phyloP scores from a whole-genome alignment of 2,329 filamentous ascomycete species.

The Aspergillus neoniger region DNA sequence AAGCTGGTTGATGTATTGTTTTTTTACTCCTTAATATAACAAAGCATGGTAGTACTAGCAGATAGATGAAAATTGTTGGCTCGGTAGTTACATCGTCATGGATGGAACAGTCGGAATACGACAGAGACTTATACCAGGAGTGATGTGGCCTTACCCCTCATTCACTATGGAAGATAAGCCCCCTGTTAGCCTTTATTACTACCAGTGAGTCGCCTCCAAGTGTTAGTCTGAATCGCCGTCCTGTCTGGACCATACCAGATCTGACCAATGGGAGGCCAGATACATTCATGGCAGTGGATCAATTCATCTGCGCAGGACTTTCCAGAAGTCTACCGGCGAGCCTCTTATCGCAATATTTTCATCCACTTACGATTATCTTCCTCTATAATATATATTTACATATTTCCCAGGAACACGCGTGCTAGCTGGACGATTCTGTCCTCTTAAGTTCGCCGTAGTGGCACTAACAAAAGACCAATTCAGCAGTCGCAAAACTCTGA shows the following conservation, averaged over 20 bases:
- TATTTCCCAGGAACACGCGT: background rate
- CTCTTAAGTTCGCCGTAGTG: background rate
- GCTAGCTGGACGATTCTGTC: background rate
- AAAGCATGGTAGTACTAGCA: too few relatives aligned
- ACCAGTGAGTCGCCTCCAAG: too few relatives aligned
- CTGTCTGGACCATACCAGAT: background rate
- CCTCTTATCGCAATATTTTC: background rate
- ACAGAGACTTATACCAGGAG: too few relatives aligned
- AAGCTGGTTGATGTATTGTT: too few relatives aligned
- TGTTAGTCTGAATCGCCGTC: too few relatives aligned
- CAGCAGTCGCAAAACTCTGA: conserved; percentile 25
- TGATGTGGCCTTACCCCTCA: too few relatives aligned
- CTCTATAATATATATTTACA: background rate
- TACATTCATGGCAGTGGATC: background rate
- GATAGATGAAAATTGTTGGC: too few relatives aligned
- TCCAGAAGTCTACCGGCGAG: background rate
- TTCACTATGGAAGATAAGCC: too few relatives aligned
- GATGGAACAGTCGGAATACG: too few relatives aligned
- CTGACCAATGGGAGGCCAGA: background rate
- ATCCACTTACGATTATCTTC: background rate
- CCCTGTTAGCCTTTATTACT: too few relatives aligned
- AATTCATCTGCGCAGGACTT: background rate
- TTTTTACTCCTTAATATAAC: background rate
- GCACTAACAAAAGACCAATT: conserved; percentile 15
- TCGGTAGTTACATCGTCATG: too few relatives aligned